Base-by-base conservation (phyloP, 257 asterid genomes). In the Nicotiana obtusifolia region DNA sequence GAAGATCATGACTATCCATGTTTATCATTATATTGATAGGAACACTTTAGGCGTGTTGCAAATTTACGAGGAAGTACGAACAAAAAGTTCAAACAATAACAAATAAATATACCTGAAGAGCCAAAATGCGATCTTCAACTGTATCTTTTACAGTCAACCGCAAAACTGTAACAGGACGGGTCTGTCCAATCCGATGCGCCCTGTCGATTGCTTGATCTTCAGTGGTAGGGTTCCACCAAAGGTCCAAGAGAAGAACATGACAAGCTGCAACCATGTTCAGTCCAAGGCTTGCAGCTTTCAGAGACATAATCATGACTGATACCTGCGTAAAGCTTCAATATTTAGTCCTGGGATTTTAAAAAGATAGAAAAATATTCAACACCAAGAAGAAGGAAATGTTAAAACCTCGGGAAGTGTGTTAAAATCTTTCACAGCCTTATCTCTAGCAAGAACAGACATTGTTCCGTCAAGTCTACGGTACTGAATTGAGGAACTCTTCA, bases 191-290 rank as follows among this genome's bases (percentile, higher is more conserved):
- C 80, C 99, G 93, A 87, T 95, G 99, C 16, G 99, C 99, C 82
- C 99, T 84, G 82, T 95, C 99, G 49, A 95, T 93, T 57, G 99
- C 98, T 90, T 95, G 99, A 90, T 95, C 99, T 88, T 95, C 99
- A 47, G 99, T 95, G 2, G 98, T 94, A 41, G 99, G 99, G 86
- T 95, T 95, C 99, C 99, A 95, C 99, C 99, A 95, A 14, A 94
- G 97, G 88, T 95, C 99, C 84, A 95, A 91, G 83, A 95, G 96
- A 83, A 95, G 84, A 57, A 95, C 99, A 75, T 90, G 93, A 84
- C 93, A 95, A 83, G 98, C 99, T 5, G 97, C 97, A 77, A 95
- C 99, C 99, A 95, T 91, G 90, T 95, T 95, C 81, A 95, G 89
- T 81, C 99, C 99, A 47, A 95, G 97, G 84, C 99, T 95, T 76